Evolutionary conservation across 1,284 basidiomycete genomes (phyloP), one percentile per base, ranked within the genome.

Genomic region (Calocybe gambosa): DNA sequence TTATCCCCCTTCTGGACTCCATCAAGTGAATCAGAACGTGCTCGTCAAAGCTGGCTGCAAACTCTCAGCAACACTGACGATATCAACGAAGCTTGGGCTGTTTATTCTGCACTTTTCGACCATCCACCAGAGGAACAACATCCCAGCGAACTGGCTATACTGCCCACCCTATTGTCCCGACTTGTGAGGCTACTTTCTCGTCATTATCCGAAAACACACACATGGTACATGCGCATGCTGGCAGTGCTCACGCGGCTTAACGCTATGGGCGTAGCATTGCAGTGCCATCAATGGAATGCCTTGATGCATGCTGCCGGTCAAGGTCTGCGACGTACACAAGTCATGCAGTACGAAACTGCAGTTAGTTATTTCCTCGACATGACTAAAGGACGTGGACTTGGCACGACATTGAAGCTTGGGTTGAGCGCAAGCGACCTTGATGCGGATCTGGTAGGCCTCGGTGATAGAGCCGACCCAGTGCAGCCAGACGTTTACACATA

Each of bases 271-370:
- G 81, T 77, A 21, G 64, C 50, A 9, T 60, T 87, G 29, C 67
- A 72, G 50, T 54, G 68, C 12, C 78, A 77, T 71, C 77, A 89
- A 60, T 89, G 86, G 83, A 89, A 89, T 58, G 67, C 77, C 5
- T 70, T 90, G 36, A 76, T 89, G 50, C 72, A 85, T 55, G 71
- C 69, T 59, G 78, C 81, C 0, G 85, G 80, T n/a, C 76, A 73
- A 50, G 82, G 83, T 1, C 78, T 74, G 66, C 72, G 84, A 49
- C 78, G 72, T 57, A 74, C 75, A 29, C 64, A 68, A 23, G 51
- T 68, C 39, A 71, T 73, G 46, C 79, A 85, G 49, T 83, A 82
- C 61, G 69, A 73, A 46, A 67, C 70, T 31, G 74, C 83, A n/a
- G 63, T 88, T 49, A 71, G 71, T 50, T 69, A 84, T 23, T 82